These are phyloP conservation scores for Aplosporella prunicola DNA, from an alignment of 2,329 filamentous ascomycete species.

Conservation along the genomic window DNA sequence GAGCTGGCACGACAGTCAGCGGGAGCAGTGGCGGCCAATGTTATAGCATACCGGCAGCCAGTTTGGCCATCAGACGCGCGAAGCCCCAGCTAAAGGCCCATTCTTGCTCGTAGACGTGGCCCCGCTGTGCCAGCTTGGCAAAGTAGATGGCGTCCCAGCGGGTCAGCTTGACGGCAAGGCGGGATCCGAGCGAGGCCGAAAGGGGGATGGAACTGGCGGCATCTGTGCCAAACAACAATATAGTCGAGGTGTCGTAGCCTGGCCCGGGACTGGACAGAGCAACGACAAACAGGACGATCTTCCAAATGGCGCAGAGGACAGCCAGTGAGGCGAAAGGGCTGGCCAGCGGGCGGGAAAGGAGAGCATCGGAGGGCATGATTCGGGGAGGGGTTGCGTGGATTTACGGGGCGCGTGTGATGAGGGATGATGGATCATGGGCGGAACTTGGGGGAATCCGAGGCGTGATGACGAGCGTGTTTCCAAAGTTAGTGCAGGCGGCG, in stretches of 20 bases:
- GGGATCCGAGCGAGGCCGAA: conserved; percentile 18
- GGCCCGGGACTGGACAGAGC: conserved; percentile 48
- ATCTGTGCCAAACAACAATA: conserved; percentile 35
- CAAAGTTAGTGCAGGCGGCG: too few relatives aligned
- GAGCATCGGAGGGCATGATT: neutral
- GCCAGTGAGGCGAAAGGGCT: conserved; percentile 13
- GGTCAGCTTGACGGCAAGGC: conserved; percentile 49
- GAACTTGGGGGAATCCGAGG: too few relatives aligned
- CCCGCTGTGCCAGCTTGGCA: conserved; percentile 50
- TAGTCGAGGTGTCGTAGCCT: conserved; percentile 72
- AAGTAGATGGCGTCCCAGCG: conserved; percentile 81
- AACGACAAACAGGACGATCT: conserved; percentile 54
- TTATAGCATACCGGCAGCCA: conserved; percentile 18
- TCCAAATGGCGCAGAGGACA: conserved; percentile 53
- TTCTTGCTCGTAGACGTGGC: conserved; percentile 69
- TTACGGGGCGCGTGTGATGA: too few relatives aligned
- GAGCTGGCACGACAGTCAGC: conserved; percentile 6
- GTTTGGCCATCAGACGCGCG: conserved; percentile 35
- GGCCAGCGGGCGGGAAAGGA: conserved; percentile 1
- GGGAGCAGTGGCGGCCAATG: conserved; percentile 2
- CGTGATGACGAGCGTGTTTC: too few relatives aligned
- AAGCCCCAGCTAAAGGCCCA: conserved; percentile 67
- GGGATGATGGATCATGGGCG: too few relatives aligned
- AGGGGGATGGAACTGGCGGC: conserved; percentile 9
- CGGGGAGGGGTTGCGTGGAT: neutral